A percentile compares a stretch with the other conserved stretches of the same genome.
phyloP scores from a whole-genome alignment of 106 monocot genomes.

The Allium fistulosum region DNA sequence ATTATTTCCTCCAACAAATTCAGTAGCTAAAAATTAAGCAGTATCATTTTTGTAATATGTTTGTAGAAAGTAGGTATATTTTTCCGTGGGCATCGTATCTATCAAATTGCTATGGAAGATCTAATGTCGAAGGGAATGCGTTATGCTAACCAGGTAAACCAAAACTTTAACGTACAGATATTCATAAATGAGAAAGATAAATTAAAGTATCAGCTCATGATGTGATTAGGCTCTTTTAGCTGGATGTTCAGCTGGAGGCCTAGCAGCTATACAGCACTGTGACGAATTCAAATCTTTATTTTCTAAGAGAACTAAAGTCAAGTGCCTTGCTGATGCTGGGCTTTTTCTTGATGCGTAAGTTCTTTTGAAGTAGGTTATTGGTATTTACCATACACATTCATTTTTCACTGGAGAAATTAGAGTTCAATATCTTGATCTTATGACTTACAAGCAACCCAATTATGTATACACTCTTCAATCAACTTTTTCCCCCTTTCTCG shows the following conservation, averaged over 20 bases:
- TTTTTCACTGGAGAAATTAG: background rate
- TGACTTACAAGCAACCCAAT: background rate
- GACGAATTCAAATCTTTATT: conserved; percentile 65
- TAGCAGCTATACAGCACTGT: conserved; percentile 75
- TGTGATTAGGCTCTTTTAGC: conserved; percentile 63
- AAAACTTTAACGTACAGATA: background rate
- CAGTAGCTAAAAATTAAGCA: no score
- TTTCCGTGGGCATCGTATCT: conserved; percentile 78
- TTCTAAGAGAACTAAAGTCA: conserved; percentile 42
- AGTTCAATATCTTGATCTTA: no score
- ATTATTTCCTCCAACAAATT: no score
- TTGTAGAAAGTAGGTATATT: conserved; percentile 30
- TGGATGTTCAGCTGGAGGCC: conserved; percentile 92
- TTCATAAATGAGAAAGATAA: background rate
- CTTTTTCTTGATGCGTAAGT: conserved; percentile 85
- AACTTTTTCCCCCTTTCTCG: background rate
- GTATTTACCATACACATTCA: background rate
- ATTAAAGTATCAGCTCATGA: background rate
- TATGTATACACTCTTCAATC: background rate
- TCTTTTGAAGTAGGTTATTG: background rate
- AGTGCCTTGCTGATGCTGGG: conserved; percentile 91
- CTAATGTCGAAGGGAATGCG: conserved; percentile 58
- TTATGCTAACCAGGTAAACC: conserved; percentile 40
- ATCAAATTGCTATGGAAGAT: conserved; percentile 57
- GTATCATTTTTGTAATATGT: background rate